phyloP scores from a whole-genome alignment of 192 early-diverging fungal genomes.

The Umbelopsis vinacea region DNA sequence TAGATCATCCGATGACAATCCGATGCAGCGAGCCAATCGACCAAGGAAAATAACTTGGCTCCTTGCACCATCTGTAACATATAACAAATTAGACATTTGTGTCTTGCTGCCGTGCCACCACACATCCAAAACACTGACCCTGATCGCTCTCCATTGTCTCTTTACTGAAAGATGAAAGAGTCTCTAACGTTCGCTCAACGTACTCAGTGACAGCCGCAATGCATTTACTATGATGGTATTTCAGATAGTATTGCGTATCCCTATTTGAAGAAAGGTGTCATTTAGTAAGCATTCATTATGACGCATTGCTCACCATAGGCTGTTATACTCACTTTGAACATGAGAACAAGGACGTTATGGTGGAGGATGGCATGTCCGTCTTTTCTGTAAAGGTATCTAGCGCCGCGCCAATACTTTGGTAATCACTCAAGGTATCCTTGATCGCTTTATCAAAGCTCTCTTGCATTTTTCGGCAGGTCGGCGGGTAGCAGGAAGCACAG shows the following conservation, averaged over 20 bases:
- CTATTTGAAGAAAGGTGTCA: neutral
- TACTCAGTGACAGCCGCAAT: neutral
- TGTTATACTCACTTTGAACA: neutral
- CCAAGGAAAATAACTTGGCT: neutral
- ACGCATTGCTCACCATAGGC: neutral
- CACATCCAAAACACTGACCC: neutral
- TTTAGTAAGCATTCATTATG: too few relatives aligned
- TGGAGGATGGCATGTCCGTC: neutral
- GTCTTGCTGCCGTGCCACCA: neutral
- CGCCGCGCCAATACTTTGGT: neutral
- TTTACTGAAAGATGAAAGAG: neutral
- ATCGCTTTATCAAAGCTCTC: slow-evolving; percentile 28
- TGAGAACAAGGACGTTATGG: neutral
- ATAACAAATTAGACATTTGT: neutral
- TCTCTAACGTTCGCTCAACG: neutral
- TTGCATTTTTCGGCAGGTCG: slow-evolving; percentile 14
- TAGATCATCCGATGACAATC: neutral
- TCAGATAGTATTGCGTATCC: slow-evolving; percentile 4
- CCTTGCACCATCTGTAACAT: neutral
- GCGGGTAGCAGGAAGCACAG: slow-evolving; percentile 16
- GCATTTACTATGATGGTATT: slow-evolving; percentile 5
- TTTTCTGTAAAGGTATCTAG: slow-evolving; percentile 8
- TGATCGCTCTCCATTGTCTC: neutral
- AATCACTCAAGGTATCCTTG: neutral
- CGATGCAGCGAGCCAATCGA: slow-evolving; percentile 2